Percentiles rank a stretch among this genome's conserved stretches.
Conservation (phyloP, 352 stramenopile genomes). For the Phytophthora foliorum region DNA sequence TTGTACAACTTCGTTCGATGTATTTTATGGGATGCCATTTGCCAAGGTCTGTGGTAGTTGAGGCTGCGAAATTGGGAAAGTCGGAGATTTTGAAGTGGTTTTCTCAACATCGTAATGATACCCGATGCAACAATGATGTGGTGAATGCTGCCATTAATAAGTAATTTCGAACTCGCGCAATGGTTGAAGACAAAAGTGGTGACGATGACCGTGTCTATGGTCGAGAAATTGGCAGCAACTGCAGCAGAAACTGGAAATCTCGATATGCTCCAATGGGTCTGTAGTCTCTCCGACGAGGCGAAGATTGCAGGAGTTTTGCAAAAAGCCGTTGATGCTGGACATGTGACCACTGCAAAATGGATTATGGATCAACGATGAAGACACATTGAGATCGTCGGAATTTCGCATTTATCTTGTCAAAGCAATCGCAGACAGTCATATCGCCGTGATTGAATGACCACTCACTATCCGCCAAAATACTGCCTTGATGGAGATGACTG, state of each 20-base stretch:
- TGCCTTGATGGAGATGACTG: neutral
- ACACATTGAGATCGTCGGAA: neutral
- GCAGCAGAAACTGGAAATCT: slow-evolving; percentile 13
- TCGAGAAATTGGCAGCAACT: slow-evolving; percentile 5
- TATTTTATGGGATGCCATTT: slow-evolving; percentile 13
- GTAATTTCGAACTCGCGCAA: slow-evolving; percentile 19
- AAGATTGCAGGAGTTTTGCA: neutral
- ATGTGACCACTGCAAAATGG: slow-evolving; percentile 20
- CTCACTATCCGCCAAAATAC: slow-evolving; percentile 8
- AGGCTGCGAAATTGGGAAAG: slow-evolving; percentile 1
- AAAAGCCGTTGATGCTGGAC: slow-evolving; percentile 4
- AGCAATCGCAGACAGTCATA: slow-evolving; percentile 1
- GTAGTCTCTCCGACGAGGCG: slow-evolving; percentile 5
- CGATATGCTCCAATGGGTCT: slow-evolving; percentile 22
- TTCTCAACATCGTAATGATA: neutral
- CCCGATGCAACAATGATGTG: neutral
- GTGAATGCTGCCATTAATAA: slow-evolving; percentile 1
- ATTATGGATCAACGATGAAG: slow-evolving; percentile 2
- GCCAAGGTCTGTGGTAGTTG: neutral
- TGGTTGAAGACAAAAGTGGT: slow-evolving; percentile 12
- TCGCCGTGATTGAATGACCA: slow-evolving; percentile 12
- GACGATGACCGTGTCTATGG: neutral
- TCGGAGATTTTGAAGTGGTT: slow-evolving; percentile 23
- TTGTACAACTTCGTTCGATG: slow-evolving; percentile 11
- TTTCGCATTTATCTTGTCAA: neutral